Percentiles rank a stretch among this genome's conserved stretches.
Evolutionary conservation across 805 yeast genomes (phyloP).

Genomic region (Kodamaea neixiangensis): DNA sequence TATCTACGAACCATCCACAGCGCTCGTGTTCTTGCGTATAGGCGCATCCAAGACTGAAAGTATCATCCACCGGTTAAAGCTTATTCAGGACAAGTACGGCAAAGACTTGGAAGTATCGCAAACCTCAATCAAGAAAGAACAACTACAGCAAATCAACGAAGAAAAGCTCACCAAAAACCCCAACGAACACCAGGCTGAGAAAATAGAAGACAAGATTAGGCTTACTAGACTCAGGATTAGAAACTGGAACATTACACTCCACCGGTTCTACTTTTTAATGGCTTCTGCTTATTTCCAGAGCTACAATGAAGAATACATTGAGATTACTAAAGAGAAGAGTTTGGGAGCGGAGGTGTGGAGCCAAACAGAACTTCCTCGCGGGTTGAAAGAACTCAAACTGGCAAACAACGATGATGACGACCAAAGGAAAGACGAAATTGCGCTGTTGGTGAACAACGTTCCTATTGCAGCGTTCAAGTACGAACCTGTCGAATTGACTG

Average conservation of each 20-base stretch:
- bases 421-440: conserved; percentile 20
- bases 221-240: conserved; percentile 37
- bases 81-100: conserved; percentile 17
- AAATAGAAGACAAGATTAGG: conserved; percentile 26
- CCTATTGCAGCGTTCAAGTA: conserved; percentile 12
- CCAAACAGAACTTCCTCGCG: conserved; percentile 3
- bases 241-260: conserved; percentile 60
- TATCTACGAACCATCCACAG: conserved; percentile 49
- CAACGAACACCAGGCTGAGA: neutral
- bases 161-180: neutral
- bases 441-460: conserved; percentile 23
- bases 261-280: conserved; percentile 74
- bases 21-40: conserved; percentile 47
- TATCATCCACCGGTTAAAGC: conserved; percentile 24
- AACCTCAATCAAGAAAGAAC: neutral
- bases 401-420: conserved; percentile 12
- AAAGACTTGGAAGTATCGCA: neutral
- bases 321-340: conserved; percentile 21
- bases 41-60: conserved; percentile 36
- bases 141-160: conserved; percentile 7
- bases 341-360: conserved; percentile 6
- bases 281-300: conserved; percentile 71
- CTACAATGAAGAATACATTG: conserved; percentile 36
- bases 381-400: conserved; percentile 7
- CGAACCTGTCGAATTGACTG: conserved; percentile 8